phyloP scores from a whole-genome alignment of 768 basidiomycete genomes.

The Russula virescens region DNA sequence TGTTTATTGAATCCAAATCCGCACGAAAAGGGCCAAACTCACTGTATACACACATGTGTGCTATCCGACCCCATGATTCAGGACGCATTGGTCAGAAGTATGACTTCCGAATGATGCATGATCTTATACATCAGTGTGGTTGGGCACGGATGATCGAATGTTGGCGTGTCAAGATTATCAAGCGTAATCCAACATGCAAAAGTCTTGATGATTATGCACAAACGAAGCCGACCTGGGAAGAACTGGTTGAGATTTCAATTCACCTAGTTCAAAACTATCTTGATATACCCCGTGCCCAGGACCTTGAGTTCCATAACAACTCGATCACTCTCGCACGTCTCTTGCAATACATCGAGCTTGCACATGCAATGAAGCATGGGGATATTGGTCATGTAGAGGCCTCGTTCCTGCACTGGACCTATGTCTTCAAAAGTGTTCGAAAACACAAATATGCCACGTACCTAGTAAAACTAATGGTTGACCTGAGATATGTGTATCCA shows the following conservation, averaged over 20 bases:
- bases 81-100: background rate
- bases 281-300: background rate
- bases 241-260: too few species aligned
- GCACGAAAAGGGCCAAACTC: too few species aligned
- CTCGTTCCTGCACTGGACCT: background rate
- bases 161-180: too few species aligned
- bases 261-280: too few species aligned
- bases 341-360: background rate
- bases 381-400: background rate
- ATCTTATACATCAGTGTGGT: too few species aligned
- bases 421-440: background rate
- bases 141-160: too few species aligned
- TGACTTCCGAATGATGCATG: too few species aligned
- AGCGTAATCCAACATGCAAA: too few species aligned
- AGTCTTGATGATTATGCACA: too few species aligned
- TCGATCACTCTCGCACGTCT: background rate
- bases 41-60: background rate
- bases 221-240: too few species aligned
- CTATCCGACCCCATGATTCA: background rate
- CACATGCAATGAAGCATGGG: background rate
- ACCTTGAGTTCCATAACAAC: background rate
- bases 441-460: background rate
- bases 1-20: background rate
- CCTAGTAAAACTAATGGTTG: background rate
- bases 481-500: background rate